A percentile compares a stretch with the other conserved stretches of the same genome.
phyloP scores from a whole-genome alignment of 2,329 filamentous ascomycete species.

The Aspergillaceae sp. region DNA sequence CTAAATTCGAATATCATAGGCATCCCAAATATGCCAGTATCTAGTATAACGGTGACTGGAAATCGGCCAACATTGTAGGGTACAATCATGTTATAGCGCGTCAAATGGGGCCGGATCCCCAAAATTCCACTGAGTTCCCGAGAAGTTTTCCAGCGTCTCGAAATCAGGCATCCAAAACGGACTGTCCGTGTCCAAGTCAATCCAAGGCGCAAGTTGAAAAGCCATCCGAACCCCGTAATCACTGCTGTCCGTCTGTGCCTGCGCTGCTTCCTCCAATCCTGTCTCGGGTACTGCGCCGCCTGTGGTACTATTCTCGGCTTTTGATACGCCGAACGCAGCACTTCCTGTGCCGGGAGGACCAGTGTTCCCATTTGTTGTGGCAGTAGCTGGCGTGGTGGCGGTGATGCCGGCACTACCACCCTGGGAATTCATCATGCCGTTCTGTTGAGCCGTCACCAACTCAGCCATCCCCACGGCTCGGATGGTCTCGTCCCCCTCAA shows the following conservation, averaged over 20 bases:
- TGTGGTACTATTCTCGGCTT: constrained; percentile 7
- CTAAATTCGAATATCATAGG: too few species aligned
- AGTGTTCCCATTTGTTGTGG: not conserved
- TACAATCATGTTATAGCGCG: constrained; percentile 13
- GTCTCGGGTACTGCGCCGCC: constrained; percentile 6
- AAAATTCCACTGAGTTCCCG: constrained; percentile 21
- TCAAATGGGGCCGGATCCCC: constrained; percentile 22
- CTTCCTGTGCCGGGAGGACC: not conserved
- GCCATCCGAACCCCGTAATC: constrained; percentile 32
- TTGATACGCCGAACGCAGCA: constrained; percentile 8
- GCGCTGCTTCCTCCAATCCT: constrained; percentile 4
- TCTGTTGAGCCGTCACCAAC: constrained; percentile 32
- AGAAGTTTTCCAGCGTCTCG: constrained; percentile 26
- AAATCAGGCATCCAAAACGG: constrained; percentile 35
- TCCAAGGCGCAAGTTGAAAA: constrained; percentile 32
- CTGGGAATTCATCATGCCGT: constrained; percentile 8
- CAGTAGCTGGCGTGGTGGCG: too few species aligned
- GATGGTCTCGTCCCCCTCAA: constrained; percentile 31
- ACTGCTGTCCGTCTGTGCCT: constrained; percentile 14
- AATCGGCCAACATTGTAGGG: too few species aligned
- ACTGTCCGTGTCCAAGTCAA: constrained; percentile 27
- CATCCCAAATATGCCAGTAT: too few species aligned
- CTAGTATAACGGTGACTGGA: too few species aligned
- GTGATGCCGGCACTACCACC: too few species aligned
- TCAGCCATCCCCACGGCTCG: constrained; percentile 31